phyloP scores from a whole-genome alignment of 768 basidiomycete genomes.

The Suillus ampliporus region DNA sequence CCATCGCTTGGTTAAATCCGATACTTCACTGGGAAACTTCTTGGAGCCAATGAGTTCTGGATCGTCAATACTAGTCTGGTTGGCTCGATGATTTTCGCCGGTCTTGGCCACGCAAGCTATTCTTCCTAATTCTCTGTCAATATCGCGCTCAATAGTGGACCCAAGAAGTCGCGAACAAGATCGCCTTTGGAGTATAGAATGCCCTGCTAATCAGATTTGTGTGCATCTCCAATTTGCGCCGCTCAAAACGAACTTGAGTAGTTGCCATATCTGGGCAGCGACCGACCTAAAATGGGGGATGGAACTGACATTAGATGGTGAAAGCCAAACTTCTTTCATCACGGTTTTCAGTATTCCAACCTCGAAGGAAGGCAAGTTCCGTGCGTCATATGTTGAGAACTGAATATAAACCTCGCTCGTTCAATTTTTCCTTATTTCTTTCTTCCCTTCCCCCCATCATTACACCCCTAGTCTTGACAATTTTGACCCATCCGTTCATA shows the following conservation, averaged over 20 bases:
- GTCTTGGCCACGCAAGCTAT: not conserved
- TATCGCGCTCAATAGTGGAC: not conserved
- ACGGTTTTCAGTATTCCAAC: conserved; percentile 27
- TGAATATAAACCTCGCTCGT: conserved; percentile 31
- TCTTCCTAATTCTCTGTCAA: conserved; percentile 5
- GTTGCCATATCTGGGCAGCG: conserved; percentile 30
- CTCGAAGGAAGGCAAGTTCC: conserved; percentile 24
- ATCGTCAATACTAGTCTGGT: conserved; percentile 6
- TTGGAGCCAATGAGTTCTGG: not conserved
- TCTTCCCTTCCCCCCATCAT: conserved; percentile 20
- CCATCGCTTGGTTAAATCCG: no score
- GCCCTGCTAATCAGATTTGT: not conserved
- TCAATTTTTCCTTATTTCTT: conserved; percentile 16
- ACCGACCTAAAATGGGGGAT: conserved; percentile 14
- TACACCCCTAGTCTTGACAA: conserved; percentile 16
- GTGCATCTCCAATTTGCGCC: conserved; percentile 13
- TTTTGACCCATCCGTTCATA: conserved; percentile 23
- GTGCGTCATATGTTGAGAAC: conserved; percentile 31
- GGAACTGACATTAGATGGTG: conserved; percentile 20
- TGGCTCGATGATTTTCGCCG: not conserved
- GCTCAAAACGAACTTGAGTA: conserved; percentile 32
- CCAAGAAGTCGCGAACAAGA: conserved; percentile 2
- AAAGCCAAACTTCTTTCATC: conserved; percentile 30
- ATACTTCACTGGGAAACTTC: not conserved
- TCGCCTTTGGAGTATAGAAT: not conserved